phyloP scores from a whole-genome alignment of 352 stramenopile genomes.

The Phytophthora pisi region DNA sequence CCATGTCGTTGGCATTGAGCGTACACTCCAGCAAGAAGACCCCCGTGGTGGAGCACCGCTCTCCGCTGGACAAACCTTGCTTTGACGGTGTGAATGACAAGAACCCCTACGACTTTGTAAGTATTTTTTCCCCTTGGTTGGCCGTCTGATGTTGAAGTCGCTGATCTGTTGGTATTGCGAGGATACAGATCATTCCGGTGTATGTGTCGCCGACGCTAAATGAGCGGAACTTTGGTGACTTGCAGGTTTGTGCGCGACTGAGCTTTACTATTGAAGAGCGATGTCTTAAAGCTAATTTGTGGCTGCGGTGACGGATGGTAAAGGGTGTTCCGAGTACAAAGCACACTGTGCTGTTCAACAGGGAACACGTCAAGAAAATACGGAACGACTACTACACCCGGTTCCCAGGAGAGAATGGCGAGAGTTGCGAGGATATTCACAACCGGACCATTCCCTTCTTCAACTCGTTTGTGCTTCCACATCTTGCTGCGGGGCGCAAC shows the following conservation, averaged over 20 bases:
- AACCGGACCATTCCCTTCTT: slow-evolving; percentile 82
- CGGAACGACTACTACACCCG: slow-evolving; percentile 83
- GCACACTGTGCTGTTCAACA: slow-evolving; percentile 78
- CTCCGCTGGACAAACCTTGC: slow-evolving; percentile 64
- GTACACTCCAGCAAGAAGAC: slow-evolving; percentile 86
- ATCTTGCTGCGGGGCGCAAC: slow-evolving; percentile 73
- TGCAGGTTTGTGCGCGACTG: slow-evolving; percentile 44
- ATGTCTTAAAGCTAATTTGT: slow-evolving; percentile 1
- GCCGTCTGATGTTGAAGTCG: slow-evolving; percentile 13
- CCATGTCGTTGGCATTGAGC: slow-evolving; percentile 78
- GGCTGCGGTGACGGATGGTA: not conserved
- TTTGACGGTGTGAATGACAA: slow-evolving; percentile 82
- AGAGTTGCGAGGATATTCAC: slow-evolving; percentile 84
- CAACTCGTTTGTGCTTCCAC: slow-evolving; percentile 74
- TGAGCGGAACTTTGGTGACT: slow-evolving; percentile 84
- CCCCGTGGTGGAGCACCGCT: slow-evolving; percentile 76
- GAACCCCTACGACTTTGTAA: slow-evolving; percentile 81
- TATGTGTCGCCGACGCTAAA: slow-evolving; percentile 84
- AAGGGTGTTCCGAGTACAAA: slow-evolving; percentile 75
- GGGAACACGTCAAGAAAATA: slow-evolving; percentile 75
- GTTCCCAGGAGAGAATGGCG: slow-evolving; percentile 79
- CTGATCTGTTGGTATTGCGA: slow-evolving; percentile 11
- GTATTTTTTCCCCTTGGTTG: slow-evolving; percentile 7
- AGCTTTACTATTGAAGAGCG: not conserved
- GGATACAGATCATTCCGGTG: slow-evolving; percentile 68